Base-by-base conservation (phyloP, 2,329 filamentous ascomycete species). In the Fusarium papillatum region DNA sequence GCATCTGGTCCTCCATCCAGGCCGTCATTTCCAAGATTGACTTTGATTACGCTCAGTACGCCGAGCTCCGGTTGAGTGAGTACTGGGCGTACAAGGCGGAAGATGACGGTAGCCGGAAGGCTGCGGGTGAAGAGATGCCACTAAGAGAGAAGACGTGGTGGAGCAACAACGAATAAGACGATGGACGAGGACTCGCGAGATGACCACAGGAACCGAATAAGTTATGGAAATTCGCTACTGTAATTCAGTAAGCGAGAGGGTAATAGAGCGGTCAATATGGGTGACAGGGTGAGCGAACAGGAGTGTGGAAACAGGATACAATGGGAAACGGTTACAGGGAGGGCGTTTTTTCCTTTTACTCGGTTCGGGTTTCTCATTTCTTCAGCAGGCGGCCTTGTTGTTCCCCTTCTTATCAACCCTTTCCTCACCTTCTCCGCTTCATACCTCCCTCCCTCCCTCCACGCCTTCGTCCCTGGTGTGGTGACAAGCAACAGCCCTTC, bases 1-100 rank as follows among this genome's bases (percentile, higher is more conserved):
- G 97, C 29, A 95, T 98, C 69, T 99, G 97, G 97, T 94, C 95
- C 10, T 87, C 97, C 74, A 98, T 99, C 76, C 97, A 99, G 87
- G 94, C 96, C 4, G 94, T 92, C 66, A 98, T 99, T 76, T 98
- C 95, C 14, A 91, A 96, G 76, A 99, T 99, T 80, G 95, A 98
- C 82, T 99, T 99, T 81, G 96, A 99, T 85, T 99, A 99, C 82
- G 95, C 95, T 53, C 91, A 90, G 11, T 99, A 98, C 83, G 96
- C 97, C 14, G 95, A 98, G 83, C 85, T 93, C 19, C 90, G 97
- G 67, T 87, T 99, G 8, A 93, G 94, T 63, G 97, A 98, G 86
- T 98, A 98, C 85, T 98, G 93, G 90, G 95, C 93, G 6, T 98
- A 95, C 95, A 95, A 96, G 82, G 92, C 89, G 57, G 94, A 96